A percentile compares a stretch with the other conserved stretches of the same genome.
phyloP scores from a whole-genome alignment of 129 eudicot species.

The Kitagawia praeruptora region DNA sequence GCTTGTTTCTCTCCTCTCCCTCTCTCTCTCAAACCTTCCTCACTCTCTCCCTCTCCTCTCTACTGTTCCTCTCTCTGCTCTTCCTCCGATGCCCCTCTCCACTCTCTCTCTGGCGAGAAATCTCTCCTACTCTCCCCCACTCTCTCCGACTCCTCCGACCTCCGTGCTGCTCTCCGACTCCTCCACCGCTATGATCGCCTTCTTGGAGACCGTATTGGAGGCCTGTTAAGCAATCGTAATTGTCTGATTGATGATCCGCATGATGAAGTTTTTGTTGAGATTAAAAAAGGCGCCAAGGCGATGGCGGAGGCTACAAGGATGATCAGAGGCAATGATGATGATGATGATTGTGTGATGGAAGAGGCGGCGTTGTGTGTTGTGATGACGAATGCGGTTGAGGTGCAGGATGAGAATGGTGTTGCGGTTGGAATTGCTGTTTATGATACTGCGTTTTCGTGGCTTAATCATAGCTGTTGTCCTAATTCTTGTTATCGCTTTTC shows the following conservation, averaged over 20 bases:
- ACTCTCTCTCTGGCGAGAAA: constrained; percentile 9
- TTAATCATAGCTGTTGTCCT: constrained; percentile 79
- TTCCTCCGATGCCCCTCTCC: constrained; percentile 25
- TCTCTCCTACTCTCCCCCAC: constrained; percentile 11
- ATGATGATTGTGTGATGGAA: constrained; percentile 17
- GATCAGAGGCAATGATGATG: constrained; percentile 12
- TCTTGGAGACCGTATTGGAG: not conserved
- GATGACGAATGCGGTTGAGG: constrained; percentile 70
- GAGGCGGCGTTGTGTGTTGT: constrained; percentile 52
- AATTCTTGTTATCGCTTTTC: constrained; percentile 51
- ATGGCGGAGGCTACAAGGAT: constrained; percentile 27
- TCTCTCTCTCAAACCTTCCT: no score
- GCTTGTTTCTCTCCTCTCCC: constrained; percentile 42
- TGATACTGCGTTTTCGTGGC: constrained; percentile 49
- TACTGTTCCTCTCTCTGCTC: constrained; percentile 46
- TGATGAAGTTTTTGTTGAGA: constrained; percentile 22
- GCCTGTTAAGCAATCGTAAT: constrained; percentile 40
- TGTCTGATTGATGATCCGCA: constrained; percentile 12
- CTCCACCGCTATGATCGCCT: constrained; percentile 15
- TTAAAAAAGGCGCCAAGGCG: constrained; percentile 40
- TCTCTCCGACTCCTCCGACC: constrained; percentile 42
- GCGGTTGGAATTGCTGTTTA: constrained; percentile 55
- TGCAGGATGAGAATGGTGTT: constrained; percentile 37
- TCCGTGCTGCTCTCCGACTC: constrained; percentile 58
- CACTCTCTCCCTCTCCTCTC: no score